Evolutionary conservation across 176 grass and related monocot species (phyloP).

Genomic region (Bonia amplexicaulis): DNA sequence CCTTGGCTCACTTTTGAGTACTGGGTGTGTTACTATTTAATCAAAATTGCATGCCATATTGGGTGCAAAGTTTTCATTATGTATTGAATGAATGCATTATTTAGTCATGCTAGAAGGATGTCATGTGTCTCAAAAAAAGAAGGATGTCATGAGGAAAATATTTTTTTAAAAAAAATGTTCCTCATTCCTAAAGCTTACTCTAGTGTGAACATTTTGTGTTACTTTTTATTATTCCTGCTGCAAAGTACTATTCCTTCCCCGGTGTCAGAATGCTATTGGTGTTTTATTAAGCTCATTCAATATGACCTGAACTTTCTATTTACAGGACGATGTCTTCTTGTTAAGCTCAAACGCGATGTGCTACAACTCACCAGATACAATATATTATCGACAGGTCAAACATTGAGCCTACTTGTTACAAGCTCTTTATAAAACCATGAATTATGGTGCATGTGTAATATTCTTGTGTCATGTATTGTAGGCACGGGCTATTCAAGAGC

Average conservation of each 20-base stretch:
- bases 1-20: background rate
- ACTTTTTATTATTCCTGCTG: background rate
- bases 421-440: background rate
- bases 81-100: background rate
- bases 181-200: background rate
- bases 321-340: slow-evolving; percentile 86
- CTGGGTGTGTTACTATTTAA: background rate
- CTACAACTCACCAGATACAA: slow-evolving; percentile 91
- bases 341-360: slow-evolving; percentile 88
- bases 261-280: background rate
- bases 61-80: background rate
- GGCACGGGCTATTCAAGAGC: slow-evolving; percentile 91
- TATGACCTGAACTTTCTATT: slow-evolving; percentile 25
- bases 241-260: background rate
- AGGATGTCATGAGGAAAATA: background rate
- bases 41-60: background rate
- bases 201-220: background rate
- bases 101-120: background rate
- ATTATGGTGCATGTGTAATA: slow-evolving; percentile 14
- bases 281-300: slow-evolving; percentile 3
- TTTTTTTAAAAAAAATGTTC: background rate
- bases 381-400: slow-evolving; percentile 88
- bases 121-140: background rate
- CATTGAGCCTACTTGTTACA: background rate
- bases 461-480: slow-evolving; percentile 25